Conservation (phyloP, 2,329 filamentous ascomycete species). For the Alternaria solani region DNA sequence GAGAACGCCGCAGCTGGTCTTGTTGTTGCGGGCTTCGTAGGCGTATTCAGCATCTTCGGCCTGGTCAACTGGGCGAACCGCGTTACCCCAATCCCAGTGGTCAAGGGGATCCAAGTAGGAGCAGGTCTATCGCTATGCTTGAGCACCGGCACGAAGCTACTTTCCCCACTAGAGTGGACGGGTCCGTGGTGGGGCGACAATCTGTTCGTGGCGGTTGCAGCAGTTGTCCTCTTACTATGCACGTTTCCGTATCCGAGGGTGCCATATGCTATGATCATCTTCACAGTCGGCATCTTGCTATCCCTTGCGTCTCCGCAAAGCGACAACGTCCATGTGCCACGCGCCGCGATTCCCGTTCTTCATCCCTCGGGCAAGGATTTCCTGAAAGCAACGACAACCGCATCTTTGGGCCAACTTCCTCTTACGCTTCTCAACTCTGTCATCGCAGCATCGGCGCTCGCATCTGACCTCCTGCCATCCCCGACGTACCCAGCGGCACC, state of each 20-base stretch:
- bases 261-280: slow-evolving; percentile 80
- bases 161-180: slow-evolving; percentile 74
- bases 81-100: slow-evolving; percentile 83
- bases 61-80: slow-evolving; percentile 76
- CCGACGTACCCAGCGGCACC: slow-evolving; percentile 65
- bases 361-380: slow-evolving; percentile 58
- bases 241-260: slow-evolving; percentile 71
- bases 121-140: slow-evolving; percentile 85
- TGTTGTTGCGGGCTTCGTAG: slow-evolving; percentile 76
- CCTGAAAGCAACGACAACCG: slow-evolving; percentile 67
- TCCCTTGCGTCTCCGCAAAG: slow-evolving; percentile 58
- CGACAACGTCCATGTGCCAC: slow-evolving; percentile 47
- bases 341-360: slow-evolving; percentile 62
- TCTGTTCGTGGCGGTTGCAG: slow-evolving; percentile 75
- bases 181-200: slow-evolving; percentile 76
- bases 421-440: slow-evolving; percentile 93
- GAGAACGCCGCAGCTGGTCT: slow-evolving; percentile 85
- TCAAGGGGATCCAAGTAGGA: slow-evolving; percentile 94
- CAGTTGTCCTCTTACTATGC: slow-evolving; percentile 74
- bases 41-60: slow-evolving; percentile 80
- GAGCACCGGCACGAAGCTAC: slow-evolving; percentile 72
- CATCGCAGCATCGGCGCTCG: slow-evolving; percentile 83
- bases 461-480: slow-evolving; percentile 77
- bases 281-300: slow-evolving; percentile 72
- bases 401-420: slow-evolving; percentile 84